Percentiles rank a stretch among this genome's conserved stretches.
Conservation (phyloP, 2,329 filamentous ascomycete genomes). For the Biscogniauxia sp. region DNA sequence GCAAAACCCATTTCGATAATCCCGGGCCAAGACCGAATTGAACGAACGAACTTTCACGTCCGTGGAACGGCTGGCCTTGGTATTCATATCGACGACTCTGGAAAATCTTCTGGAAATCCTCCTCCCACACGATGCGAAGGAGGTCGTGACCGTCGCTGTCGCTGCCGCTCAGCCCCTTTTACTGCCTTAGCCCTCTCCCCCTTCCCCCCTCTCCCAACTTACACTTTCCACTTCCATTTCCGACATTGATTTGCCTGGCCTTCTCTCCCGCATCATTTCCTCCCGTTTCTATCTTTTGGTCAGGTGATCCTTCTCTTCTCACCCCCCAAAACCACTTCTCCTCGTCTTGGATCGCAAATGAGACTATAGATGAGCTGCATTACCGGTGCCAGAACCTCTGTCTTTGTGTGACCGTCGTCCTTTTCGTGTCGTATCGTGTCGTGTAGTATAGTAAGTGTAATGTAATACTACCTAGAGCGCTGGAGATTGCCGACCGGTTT, state of each 20-base stretch:
- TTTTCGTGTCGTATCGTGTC: background rate
- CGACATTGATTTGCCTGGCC: background rate
- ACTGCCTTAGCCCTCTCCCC: background rate
- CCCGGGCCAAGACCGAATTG: background rate
- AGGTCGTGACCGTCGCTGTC: background rate
- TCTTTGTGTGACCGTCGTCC: background rate
- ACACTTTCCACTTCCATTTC: background rate
- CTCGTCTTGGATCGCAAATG: background rate
- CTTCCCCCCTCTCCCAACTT: background rate
- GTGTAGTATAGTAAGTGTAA: no score
- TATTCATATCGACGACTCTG: background rate
- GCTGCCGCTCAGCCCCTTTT: background rate
- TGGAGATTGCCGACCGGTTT: background rate
- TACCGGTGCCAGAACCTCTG: background rate
- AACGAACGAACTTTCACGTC: background rate
- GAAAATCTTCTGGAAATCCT: background rate
- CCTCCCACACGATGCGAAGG: background rate
- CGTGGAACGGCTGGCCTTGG: background rate
- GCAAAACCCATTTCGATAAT: conserved; percentile 1
- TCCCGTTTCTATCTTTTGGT: background rate
- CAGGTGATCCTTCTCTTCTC: background rate
- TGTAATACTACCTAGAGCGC: background rate
- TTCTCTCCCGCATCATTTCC: background rate
- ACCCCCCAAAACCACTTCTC: background rate
- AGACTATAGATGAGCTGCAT: background rate